Evolutionary conservation across 2,329 filamentous ascomycete species (phyloP).

Genomic region (Colletotrichum falcatum): DNA sequence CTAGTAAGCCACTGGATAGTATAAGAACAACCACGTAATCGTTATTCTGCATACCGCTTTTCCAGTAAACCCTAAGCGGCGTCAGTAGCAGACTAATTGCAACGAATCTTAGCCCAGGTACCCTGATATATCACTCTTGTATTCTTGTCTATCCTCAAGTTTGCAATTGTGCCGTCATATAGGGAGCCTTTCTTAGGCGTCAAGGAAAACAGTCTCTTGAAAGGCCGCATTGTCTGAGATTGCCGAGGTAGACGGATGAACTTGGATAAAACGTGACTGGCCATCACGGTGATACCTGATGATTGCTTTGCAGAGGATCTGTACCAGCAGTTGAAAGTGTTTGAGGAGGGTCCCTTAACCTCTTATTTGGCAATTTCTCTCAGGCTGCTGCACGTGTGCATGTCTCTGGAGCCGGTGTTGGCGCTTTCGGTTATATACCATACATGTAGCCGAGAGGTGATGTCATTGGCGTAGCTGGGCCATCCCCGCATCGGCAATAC

Average conservation of each 20-base stretch:
- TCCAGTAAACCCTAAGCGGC: conserved; percentile 52
- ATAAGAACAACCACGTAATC: neutral
- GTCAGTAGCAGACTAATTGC: neutral
- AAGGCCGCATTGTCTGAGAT: neutral
- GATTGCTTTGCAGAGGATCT: neutral
- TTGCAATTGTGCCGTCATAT: conserved; percentile 49
- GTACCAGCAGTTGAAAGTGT: too few relatives aligned
- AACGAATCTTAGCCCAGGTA: conserved; percentile 1
- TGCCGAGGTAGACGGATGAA: neutral
- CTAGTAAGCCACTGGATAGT: neutral
- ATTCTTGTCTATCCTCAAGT: conserved; percentile 45
- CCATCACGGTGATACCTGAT: neutral
- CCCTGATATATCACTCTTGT: conserved; percentile 54
- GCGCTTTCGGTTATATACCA: neutral
- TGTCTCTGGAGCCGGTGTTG: neutral
- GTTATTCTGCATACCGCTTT: conserved; percentile 47
- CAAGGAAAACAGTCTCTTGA: neutral
- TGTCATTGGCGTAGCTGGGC: neutral
- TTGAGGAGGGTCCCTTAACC: neutral
- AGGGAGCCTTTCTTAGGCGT: neutral
- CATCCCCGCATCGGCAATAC: neutral
- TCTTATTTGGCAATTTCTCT: too few relatives aligned
- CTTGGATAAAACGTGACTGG: neutral
- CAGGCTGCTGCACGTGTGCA: neutral
- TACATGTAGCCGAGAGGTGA: conserved; percentile 15